These are phyloP conservation scores for Phytophthora litchii DNA, from an alignment of 352 stramenopile species.

Conservation along the genomic window DNA sequence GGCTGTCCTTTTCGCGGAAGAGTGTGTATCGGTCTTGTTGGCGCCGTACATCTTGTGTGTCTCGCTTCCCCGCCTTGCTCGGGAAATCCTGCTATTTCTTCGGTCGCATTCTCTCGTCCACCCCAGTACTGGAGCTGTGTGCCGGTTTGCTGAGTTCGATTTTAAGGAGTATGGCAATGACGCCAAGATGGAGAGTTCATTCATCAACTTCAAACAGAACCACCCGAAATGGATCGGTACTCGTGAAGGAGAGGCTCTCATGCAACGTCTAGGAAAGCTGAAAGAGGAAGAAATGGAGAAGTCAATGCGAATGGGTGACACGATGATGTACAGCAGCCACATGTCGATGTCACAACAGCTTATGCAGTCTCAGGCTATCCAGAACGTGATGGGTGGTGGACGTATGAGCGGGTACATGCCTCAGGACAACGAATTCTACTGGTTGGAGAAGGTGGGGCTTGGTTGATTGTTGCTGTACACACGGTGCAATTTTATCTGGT, in stretches of 20 bases:
- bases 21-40: conserved; percentile 94
- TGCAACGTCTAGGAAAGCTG: conserved; percentile 69
- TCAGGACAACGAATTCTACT: conserved; percentile 90
- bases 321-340: conserved; percentile 77
- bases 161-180: conserved; percentile 95
- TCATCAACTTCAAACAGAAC: conserved; percentile 96
- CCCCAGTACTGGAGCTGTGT: conserved; percentile 93
- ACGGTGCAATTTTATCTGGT: background rate
- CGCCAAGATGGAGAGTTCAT: conserved; percentile 97
- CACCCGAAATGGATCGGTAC: conserved; percentile 86
- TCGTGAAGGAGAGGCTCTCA: conserved; percentile 73
- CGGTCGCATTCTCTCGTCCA: conserved; percentile 92
- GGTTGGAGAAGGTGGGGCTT: conserved; percentile 80
- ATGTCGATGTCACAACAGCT: conserved; percentile 88
- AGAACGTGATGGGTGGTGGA: conserved; percentile 66
- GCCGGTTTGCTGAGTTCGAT: conserved; percentile 96
- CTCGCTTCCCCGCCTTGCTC: conserved; percentile 90
- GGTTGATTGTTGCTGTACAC: background rate
- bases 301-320: conserved; percentile 84
- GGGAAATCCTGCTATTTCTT: conserved; percentile 95
- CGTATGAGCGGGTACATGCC: conserved; percentile 55
- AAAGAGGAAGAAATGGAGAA: conserved; percentile 89
- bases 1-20: conserved; percentile 91
- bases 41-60: conserved; percentile 97
- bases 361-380: conserved; percentile 87